Percentiles rank a stretch among this genome's conserved stretches.
phyloP scores from a whole-genome alignment of 352 stramenopile genomes.

The Pythium insidiosum region DNA sequence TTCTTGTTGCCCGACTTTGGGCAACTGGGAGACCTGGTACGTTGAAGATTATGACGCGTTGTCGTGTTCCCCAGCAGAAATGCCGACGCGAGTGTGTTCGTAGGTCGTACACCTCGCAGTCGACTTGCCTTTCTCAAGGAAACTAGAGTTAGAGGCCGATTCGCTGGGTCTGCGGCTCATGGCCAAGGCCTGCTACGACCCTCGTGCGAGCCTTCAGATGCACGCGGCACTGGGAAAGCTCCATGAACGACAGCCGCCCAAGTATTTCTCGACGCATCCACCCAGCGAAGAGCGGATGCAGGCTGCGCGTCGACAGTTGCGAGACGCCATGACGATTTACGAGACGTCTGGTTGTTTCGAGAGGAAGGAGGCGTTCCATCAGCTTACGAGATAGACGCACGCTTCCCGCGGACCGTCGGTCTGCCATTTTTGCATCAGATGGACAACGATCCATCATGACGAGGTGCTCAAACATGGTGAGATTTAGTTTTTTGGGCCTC shows the following conservation, averaged over 20 bases:
- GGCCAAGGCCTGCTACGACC: conserved; percentile 26
- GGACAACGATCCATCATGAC: no score
- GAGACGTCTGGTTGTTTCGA: conserved; percentile 24
- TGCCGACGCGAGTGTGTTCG: no score
- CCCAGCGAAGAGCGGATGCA: conserved; percentile 53
- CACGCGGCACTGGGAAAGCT: conserved; percentile 7
- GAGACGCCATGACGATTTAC: conserved; percentile 37
- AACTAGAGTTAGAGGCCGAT: conserved; percentile 24
- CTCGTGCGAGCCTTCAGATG: conserved; percentile 18
- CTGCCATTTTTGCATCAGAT: no score
- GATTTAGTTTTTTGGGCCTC: no score
- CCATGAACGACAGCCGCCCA: no score
- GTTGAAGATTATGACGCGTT: no score
- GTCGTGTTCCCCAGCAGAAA: no score
- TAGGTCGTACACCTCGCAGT: conserved; percentile 19
- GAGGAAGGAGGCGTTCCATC: conserved; percentile 24
- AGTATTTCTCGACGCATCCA: conserved; percentile 74
- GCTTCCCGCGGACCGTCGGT: no score
- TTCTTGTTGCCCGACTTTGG: conserved; percentile 46
- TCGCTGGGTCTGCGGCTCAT: conserved; percentile 23
- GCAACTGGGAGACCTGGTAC: conserved; percentile 47
- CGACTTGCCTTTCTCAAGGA: conserved; percentile 25
- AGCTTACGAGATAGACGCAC: no score
- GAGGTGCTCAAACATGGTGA: background rate
- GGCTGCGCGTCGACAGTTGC: conserved; percentile 33